Base-by-base conservation (phyloP, 1,139 yeast genomes). In the Debaryomyces robertsiae region DNA sequence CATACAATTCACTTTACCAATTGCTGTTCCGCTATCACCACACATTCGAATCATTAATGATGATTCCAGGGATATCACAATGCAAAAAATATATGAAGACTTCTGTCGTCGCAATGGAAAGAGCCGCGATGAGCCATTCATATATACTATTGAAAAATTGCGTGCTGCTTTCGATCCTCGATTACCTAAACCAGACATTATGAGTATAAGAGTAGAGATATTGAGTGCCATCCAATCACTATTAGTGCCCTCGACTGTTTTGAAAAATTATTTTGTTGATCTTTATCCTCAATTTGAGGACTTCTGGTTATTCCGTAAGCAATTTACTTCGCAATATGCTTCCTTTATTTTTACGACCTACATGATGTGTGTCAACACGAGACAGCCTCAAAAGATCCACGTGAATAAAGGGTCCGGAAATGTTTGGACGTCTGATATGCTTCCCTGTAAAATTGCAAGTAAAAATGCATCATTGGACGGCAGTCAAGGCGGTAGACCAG, bases 251-350 rank as follows among this genome's bases (percentile, higher is more conserved):
- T 79, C 88, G 11, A 84, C 90, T 2, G 84, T 93, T 18, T 69
- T 93, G 72, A 83, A 84, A 58, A 85, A 88, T 52, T 72, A 75
- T 54, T 77, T 78, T 50, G 64, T 84, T 43, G 75, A 75, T 3
- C 69, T 84, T 38, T 94, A 82, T 63, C 77, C 84, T 9, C 77
- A 82, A 43, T 94, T 86, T 61, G 97, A 88, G 60, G 97, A 93
- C 57, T 93, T 91, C 71, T 94, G 98, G 98, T 67, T 91, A 41
- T 94, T 94, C 83, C 79, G 98, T 48, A 91, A 91, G 56, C 96
- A 90, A 58, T 94, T 94, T 56, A 81, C 96, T 9, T 85, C 96
- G 14, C 96, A 91, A 63, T 94, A 93, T 65, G 96, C 98, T n/a
- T 84, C 96, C 1, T 86, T 93, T 53, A 82, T 91, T 29, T 93